These are phyloP conservation scores for Acorus gramineus DNA, from an alignment of 106 monocot species.

Conservation along the genomic window DNA sequence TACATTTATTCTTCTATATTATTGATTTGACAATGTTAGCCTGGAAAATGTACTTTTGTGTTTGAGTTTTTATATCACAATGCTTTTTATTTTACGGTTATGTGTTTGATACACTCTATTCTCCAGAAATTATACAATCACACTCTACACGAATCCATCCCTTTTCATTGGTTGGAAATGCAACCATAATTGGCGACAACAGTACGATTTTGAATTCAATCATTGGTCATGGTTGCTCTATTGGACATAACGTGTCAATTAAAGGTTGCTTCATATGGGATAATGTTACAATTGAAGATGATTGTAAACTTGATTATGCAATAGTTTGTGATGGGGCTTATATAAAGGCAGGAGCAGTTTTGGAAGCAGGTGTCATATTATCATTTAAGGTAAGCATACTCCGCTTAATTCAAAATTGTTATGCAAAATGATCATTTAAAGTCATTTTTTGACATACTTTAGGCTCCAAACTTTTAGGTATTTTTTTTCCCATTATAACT, in stretches of 20 bases:
- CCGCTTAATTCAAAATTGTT: no score
- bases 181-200: slow-evolving; percentile 55
- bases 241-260: slow-evolving; percentile 78
- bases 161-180: slow-evolving; percentile 61
- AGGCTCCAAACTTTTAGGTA: no score
- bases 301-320: slow-evolving; percentile 69
- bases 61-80: not conserved
- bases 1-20: no score
- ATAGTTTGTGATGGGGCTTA: slow-evolving; percentile 82
- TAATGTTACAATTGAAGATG: slow-evolving; percentile 91
- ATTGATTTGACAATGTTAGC: no score
- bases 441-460: no score
- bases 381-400: slow-evolving; percentile 70
- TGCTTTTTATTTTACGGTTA: not conserved
- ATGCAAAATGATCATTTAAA: no score
- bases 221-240: slow-evolving; percentile 66
- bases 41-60: no score
- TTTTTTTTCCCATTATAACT: no score
- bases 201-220: slow-evolving; percentile 59
- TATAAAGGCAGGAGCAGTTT: slow-evolving; percentile 51
- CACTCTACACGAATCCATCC: slow-evolving; percentile 55
- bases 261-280: slow-evolving; percentile 86
- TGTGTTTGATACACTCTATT: not conserved
- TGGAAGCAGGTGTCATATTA: slow-evolving; percentile 86
- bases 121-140: slow-evolving; percentile 60